These are phyloP conservation scores for Penicillium sp. DNA, from an alignment of 2,329 filamentous ascomycete species.

Conservation along the genomic window DNA sequence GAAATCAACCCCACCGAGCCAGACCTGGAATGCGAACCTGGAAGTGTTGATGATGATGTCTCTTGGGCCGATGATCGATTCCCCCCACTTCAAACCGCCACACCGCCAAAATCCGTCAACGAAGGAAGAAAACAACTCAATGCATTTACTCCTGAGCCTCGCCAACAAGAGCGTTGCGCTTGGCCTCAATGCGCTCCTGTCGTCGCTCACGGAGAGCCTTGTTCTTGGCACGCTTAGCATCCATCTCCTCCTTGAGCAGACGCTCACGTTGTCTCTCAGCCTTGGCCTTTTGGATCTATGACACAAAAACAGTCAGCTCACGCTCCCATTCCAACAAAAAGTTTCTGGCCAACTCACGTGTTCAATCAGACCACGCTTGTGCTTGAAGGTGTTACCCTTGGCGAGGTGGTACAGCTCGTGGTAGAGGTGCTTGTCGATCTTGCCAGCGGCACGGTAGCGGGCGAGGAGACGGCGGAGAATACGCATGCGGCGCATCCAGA, in stretches of 20 bases:
- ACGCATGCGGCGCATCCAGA: conserved; percentile 99
- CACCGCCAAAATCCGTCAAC: conserved; percentile 42
- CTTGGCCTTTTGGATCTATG: conserved; percentile 99
- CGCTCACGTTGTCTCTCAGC: conserved; percentile 98
- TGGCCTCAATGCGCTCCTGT: conserved; percentile 86
- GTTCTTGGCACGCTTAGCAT: conserved; percentile 99
- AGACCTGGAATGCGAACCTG: conserved; percentile 30
- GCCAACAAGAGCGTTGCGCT: conserved; percentile 84
- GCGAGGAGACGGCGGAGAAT: conserved; percentile 98
- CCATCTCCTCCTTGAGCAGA: conserved; percentile 98
- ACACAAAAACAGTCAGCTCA: conserved; percentile 29
- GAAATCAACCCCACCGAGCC: conserved; percentile 28
- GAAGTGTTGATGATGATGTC: conserved; percentile 25
- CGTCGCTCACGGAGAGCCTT: conserved; percentile 99
- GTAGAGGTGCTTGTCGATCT: conserved; percentile 99
- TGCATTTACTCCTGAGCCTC: conserved; percentile 61
- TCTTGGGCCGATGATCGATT: conserved; percentile 36
- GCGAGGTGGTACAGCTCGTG: conserved; percentile 99
- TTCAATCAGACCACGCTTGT: conserved; percentile 99
- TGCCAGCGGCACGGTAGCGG: conserved; percentile 99
- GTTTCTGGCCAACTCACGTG: conserved; percentile 72
- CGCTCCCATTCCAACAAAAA: background rate
- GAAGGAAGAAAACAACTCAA: conserved; percentile 28
- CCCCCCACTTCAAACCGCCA: conserved; percentile 40
- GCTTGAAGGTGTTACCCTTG: conserved; percentile 99